phyloP scores from a whole-genome alignment of 2,329 filamentous ascomycete species.

The Penicillium sclerotiorum region DNA sequence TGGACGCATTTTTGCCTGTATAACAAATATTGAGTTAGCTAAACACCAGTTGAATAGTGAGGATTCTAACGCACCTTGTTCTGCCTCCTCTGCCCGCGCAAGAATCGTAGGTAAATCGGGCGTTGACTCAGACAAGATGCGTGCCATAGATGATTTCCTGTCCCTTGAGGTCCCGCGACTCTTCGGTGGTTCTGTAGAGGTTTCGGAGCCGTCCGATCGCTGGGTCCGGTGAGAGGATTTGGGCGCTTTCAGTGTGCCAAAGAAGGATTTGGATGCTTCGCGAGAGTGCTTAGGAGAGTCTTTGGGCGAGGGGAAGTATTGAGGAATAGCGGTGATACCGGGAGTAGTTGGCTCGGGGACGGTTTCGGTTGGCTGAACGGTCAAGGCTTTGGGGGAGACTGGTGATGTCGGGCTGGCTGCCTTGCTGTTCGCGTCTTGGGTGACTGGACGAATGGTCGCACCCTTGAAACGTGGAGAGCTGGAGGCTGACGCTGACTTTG shows the following conservation, averaged over 20 bases:
- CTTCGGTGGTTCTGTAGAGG: conserved; percentile 39
- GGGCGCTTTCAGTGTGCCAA: conserved; percentile 50
- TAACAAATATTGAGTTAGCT: conserved; percentile 10
- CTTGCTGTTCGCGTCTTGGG: conserved; percentile 37
- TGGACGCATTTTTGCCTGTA: conserved; percentile 23
- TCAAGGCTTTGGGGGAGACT: conserved; percentile 28
- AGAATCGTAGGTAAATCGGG: conserved; percentile 43
- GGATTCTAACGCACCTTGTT: conserved; percentile 27
- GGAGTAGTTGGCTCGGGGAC: conserved; percentile 40
- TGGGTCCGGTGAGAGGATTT: conserved; percentile 48
- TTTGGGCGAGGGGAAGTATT: conserved; percentile 47
- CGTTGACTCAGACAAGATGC: conserved; percentile 45
- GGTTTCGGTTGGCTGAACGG: conserved; percentile 27
- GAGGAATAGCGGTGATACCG: conserved; percentile 49
- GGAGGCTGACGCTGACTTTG: conserved; percentile 40
- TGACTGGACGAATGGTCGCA: conserved; percentile 45
- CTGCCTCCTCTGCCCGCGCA: conserved; percentile 30
- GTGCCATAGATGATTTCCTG: conserved; percentile 37
- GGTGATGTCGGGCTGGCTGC: conserved; percentile 31
- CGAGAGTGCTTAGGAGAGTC: conserved; percentile 45
- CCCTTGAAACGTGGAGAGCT: conserved; percentile 42
- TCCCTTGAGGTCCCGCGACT: conserved; percentile 50
- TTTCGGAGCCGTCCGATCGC: conserved; percentile 42
- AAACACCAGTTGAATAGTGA: not conserved
- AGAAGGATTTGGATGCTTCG: conserved; percentile 50